These are phyloP conservation scores for Paragyromitra xinjiangensis DNA, from an alignment of 495 filamentous ascomycete species.

Conservation along the genomic window DNA sequence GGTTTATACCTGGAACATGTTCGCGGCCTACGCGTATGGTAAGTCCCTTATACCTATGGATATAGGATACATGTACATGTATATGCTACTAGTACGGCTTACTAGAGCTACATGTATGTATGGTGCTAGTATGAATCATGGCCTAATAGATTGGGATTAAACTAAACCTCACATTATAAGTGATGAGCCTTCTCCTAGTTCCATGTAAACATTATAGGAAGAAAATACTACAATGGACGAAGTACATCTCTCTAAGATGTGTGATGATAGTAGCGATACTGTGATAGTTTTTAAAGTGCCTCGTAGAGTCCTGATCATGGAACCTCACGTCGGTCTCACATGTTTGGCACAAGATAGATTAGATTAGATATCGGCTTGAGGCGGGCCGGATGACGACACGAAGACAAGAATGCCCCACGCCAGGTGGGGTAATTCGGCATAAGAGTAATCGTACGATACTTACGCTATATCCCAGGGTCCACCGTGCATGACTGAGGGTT, in stretches of 20 bases:
- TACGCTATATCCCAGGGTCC: slow-evolving; percentile 24
- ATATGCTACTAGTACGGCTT: not conserved
- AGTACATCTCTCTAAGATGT: not conserved
- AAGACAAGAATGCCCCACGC: slow-evolving; percentile 28
- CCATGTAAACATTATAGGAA: not conserved
- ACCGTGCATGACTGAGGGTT: slow-evolving; percentile 29
- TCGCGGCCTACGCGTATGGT: not conserved
- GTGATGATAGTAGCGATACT: not conserved
- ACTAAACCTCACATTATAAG: not conserved
- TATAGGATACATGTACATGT: not conserved
- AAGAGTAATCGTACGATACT: slow-evolving; percentile 40
- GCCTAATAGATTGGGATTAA: not conserved
- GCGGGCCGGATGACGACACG: slow-evolving; percentile 35
- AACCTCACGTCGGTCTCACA: slow-evolving; percentile 23
- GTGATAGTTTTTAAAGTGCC: not conserved
- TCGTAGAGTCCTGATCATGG: not conserved
- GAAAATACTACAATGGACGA: not conserved
- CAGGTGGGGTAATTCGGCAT: slow-evolving; percentile 39
- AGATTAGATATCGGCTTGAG: slow-evolving; percentile 34
- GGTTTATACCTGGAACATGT: not conserved
- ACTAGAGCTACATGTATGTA: not conserved
- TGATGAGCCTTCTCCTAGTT: not conserved
- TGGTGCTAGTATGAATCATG: not conserved
- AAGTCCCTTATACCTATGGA: not conserved
- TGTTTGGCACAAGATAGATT: slow-evolving; percentile 24